Evolutionary conservation across 2,329 filamentous ascomycete genomes (phyloP).

Genomic region (Clarireedia homoeocarpa): DNA sequence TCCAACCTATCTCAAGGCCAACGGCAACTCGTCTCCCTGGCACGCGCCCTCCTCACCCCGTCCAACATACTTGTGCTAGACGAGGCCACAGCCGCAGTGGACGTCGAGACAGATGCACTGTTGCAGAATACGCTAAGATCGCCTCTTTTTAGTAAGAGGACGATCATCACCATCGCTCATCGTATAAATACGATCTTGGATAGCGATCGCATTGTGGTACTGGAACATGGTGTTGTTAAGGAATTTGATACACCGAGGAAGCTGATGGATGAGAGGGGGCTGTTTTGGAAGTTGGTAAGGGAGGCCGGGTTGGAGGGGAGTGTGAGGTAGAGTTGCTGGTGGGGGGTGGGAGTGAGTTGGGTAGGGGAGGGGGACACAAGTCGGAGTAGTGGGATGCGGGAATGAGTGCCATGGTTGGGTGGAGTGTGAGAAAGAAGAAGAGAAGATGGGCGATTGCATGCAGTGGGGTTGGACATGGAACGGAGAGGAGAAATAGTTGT

Average conservation of each 20-base stretch:
- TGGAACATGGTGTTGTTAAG: constrained; percentile 81
- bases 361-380: too few species aligned
- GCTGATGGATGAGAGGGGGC: constrained; percentile 65
- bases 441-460: background rate
- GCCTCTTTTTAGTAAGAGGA: constrained; percentile 74
- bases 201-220: constrained; percentile 82
- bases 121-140: constrained; percentile 56
- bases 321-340: constrained; percentile 1
- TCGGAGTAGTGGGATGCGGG: background rate
- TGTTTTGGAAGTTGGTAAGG: constrained; percentile 86
- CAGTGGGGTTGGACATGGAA: too few species aligned
- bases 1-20: constrained; percentile 95
- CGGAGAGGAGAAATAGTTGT: too few species aligned
- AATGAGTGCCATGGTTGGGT: background rate
- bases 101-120: constrained; percentile 61
- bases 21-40: constrained; percentile 86
- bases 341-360: background rate
- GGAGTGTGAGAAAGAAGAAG: background rate
- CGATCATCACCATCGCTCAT: constrained; percentile 97
- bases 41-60: constrained; percentile 86
- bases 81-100: constrained; percentile 79
- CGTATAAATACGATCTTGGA: constrained; percentile 95
- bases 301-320: constrained; percentile 64
- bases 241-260: constrained; percentile 86
- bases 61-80: constrained; percentile 96